These are phyloP conservation scores for Aspergillus ruber DNA, from an alignment of 2,329 filamentous ascomycete genomes.

Conservation along the genomic window DNA sequence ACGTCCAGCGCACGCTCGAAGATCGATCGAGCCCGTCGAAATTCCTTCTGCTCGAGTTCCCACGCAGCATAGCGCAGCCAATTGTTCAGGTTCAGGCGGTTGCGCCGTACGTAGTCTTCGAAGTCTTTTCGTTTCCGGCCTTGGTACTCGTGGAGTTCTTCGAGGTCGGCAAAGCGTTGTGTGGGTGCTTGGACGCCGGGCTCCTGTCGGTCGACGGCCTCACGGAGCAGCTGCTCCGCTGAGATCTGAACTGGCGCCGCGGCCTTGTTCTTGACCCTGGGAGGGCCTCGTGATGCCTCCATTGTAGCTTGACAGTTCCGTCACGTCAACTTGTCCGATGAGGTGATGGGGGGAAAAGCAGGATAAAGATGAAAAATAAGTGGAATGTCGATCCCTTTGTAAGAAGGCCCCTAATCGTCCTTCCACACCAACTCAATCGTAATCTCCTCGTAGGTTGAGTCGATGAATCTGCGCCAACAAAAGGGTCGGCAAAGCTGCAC, in stretches of 20 bases:
- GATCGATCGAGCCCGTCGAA: conserved; percentile 79
- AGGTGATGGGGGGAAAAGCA: neutral
- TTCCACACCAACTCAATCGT: neutral
- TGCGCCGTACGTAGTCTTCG: conserved; percentile 94
- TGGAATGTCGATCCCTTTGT: neutral
- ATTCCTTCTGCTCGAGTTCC: conserved; percentile 98
- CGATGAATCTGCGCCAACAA: conserved; percentile 1
- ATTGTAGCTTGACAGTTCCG: conserved; percentile 48
- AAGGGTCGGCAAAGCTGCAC: conserved; percentile 13
- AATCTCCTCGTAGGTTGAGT: too few species aligned
- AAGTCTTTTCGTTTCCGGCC: conserved; percentile 94
- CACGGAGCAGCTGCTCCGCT: conserved; percentile 91
- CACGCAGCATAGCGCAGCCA: conserved; percentile 97
- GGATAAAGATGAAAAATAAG: neutral
- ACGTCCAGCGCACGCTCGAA: conserved; percentile 94
- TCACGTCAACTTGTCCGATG: neutral
- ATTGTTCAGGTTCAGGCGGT: conserved; percentile 93
- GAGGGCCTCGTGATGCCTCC: conserved; percentile 86
- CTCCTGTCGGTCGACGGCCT: conserved; percentile 95
- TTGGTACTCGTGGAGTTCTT: conserved; percentile 97
- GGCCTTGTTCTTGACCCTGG: conserved; percentile 98
- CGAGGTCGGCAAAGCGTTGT: conserved; percentile 89
- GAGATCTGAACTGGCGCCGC: conserved; percentile 86
- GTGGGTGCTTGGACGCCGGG: conserved; percentile 80
- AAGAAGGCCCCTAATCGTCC: neutral